Base-by-base conservation (phyloP, 208 protist species). In the Acanthamoeba culbertsoni region DNA sequence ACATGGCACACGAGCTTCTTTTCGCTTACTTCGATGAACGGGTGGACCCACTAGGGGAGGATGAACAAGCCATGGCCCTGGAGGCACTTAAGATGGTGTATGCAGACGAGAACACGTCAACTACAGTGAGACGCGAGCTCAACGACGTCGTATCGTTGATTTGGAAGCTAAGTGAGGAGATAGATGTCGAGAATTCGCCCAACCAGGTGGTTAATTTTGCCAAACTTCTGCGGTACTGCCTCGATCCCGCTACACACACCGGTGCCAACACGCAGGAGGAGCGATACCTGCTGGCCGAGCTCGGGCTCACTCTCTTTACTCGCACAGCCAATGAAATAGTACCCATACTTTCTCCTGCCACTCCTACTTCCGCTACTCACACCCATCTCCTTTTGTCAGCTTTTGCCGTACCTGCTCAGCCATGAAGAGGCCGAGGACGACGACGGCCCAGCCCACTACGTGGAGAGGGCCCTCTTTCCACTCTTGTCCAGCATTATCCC, bases 121-220 rank as follows among this genome's bases (percentile, higher is more conserved):
- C 4, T 18, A 7, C 14, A n/a, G 35, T 82, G 7, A 82, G 71
- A 26, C 71, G 71, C 71, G 71, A 82, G 71, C 71, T 82, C 42
- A 82, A 82, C 71, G 51, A 82, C n/a, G 71, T 82, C 16, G 71
- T 82, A 6, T 82, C 71, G 1, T 42, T 82, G 20, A 82, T 82
- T 42, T 82, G 71, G 71, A 82, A 82, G 71, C 43, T 82, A 20
- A 82, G 71, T 5, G 71, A 82, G 18, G 71, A 82, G 71, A 82
- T 82, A 33, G 71, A 82, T 28, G 26, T 82, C 43, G 71, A 82
- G 20, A 35, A 33, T 3, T 82, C 71, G 40, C 23, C 62, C 62
- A 71, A 71, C 40, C 71, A 82, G n/a, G 71, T 51, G 26, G 33
- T 23, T 23, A 82, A 82, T 33, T 40, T 82, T 28, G 33, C 14